Percentiles rank a stretch among this genome's conserved stretches.
Conservation (phyloP, 169 alveolate genomes). For the Amoebophrya sp. region DNA sequence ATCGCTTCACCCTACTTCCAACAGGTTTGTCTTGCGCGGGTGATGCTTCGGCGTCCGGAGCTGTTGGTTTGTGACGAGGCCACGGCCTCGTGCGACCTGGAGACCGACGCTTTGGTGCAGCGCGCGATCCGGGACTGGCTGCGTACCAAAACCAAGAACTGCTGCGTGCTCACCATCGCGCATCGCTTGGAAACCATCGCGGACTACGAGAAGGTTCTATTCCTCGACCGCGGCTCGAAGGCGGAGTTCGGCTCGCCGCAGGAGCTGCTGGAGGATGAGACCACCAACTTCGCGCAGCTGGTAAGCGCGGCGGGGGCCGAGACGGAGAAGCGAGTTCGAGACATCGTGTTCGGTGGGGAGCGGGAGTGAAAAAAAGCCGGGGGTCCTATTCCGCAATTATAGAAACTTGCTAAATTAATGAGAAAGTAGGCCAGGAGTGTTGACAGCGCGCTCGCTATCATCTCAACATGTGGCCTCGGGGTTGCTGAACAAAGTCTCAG, state of each 20-base stretch:
- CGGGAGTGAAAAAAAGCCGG: too few relatives aligned
- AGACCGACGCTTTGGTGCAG: constrained; percentile 48
- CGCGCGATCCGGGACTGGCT: constrained; percentile 35
- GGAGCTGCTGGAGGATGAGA: neutral
- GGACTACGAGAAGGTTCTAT: constrained; percentile 39
- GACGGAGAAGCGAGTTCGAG: neutral
- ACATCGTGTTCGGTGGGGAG: neutral
- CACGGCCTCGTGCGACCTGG: constrained; percentile 52
- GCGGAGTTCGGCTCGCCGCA: neutral
- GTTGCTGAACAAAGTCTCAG: too few relatives aligned
- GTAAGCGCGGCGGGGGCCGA: neutral
- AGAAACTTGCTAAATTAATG: too few relatives aligned
- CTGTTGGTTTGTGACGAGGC: constrained; percentile 60
- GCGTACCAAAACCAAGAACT: neutral
- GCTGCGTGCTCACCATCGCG: constrained; percentile 57
- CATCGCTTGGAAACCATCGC: constrained; percentile 62
- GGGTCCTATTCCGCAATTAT: too few relatives aligned
- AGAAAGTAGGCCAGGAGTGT: too few relatives aligned
- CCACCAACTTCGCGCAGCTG: neutral
- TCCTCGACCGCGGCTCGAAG: neutral
- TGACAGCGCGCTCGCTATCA: too few relatives aligned
- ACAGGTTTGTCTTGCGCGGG: constrained; percentile 57
- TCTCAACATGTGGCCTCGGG: too few relatives aligned
- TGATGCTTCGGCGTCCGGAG: constrained; percentile 44
- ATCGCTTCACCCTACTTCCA: too few relatives aligned